Evolutionary conservation across 495 filamentous ascomycete species (phyloP), one percentile per base, ranked within the genome.

Genomic region (Penicillium samsonianum): DNA sequence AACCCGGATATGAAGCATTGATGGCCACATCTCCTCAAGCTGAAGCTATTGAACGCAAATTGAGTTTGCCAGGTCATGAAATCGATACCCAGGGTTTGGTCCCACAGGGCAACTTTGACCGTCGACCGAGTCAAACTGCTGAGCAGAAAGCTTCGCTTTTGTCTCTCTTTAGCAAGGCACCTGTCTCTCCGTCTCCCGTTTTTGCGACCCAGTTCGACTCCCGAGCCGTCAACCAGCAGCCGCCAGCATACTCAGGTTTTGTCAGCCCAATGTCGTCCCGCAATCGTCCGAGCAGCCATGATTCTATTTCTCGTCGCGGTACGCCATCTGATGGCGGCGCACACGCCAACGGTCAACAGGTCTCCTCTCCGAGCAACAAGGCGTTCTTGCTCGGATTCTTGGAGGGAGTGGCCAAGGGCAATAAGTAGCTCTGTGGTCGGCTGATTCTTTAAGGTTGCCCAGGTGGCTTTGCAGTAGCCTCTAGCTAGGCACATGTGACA

Each of bases 371-470:
- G 2, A 84, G 80, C 9, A 84, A 95, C 62, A 86, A 87, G 64
- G 82, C 81, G n/a, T 95, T 95, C 61, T 73, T 95, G 62, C 73
- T 94, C 48, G 87, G 84, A 9, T 95, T 91, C 71, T 70, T 96
- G 65, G 80, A 84, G 60, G 80, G 78, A 53, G 80, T 87, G 45
- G 83, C 81, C 2, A 80, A 79, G 58, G 70, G 69, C 19, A 73
- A 69, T 57, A 74, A 71, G 56, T 76, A 59, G 42, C 12, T 42
- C n/a, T 31, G 4, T 28, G 20, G 20, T 37, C 17, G n/a, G 23
- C 38, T 19, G 5, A 16, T 22, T 25, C 4, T n/a, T n/a, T 2
- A 33, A 28, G 26, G 4, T 33, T 38, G 6, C 16, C 16, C 6
- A 17, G 5, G 16, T 38, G 6, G 16, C 35, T 17, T n/a, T 31